These are phyloP conservation scores for Colletotrichum sp. DNA, from an alignment of 2,329 filamentous ascomycete species.

Conservation along the genomic window DNA sequence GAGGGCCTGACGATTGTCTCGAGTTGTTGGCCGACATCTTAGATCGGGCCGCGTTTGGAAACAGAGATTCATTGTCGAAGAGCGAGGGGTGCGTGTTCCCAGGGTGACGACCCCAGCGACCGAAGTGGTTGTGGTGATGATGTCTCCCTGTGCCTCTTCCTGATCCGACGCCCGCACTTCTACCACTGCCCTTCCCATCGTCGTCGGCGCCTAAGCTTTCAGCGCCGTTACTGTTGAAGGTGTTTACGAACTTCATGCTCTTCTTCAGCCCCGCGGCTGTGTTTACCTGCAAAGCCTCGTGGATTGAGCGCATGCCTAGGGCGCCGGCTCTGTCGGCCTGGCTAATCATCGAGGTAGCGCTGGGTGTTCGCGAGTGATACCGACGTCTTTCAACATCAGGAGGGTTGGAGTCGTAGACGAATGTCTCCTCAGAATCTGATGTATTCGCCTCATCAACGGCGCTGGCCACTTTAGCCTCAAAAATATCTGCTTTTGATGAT, in stretches of 20 bases:
- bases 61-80: slow-evolving; percentile 80
- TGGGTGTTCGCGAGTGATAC: slow-evolving; percentile 93
- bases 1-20: slow-evolving; percentile 70
- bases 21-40: slow-evolving; percentile 65
- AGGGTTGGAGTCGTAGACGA: slow-evolving; percentile 98
- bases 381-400: slow-evolving; percentile 72
- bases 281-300: slow-evolving; percentile 39
- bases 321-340: slow-evolving; percentile 62
- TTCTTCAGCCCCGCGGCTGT: slow-evolving; percentile 69
- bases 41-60: slow-evolving; percentile 68
- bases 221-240: slow-evolving; percentile 67
- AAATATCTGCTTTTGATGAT: slow-evolving; percentile 96
- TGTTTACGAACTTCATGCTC: slow-evolving; percentile 95
- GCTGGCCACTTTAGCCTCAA: slow-evolving; percentile 95
- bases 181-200: slow-evolving; percentile 67
- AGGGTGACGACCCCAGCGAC: slow-evolving; percentile 75
- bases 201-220: slow-evolving; percentile 65
- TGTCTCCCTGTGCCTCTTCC: slow-evolving; percentile 73
- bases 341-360: slow-evolving; percentile 83
- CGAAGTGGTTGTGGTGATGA: slow-evolving; percentile 72
- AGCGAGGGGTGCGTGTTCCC: slow-evolving; percentile 73
- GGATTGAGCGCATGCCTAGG: slow-evolving; percentile 65
- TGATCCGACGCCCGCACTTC: slow-evolving; percentile 64
- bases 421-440: slow-evolving; percentile 97
- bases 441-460: slow-evolving; percentile 96